Conservation (phyloP, 148 eudicot species). For the Limonium bicolor region DNA sequence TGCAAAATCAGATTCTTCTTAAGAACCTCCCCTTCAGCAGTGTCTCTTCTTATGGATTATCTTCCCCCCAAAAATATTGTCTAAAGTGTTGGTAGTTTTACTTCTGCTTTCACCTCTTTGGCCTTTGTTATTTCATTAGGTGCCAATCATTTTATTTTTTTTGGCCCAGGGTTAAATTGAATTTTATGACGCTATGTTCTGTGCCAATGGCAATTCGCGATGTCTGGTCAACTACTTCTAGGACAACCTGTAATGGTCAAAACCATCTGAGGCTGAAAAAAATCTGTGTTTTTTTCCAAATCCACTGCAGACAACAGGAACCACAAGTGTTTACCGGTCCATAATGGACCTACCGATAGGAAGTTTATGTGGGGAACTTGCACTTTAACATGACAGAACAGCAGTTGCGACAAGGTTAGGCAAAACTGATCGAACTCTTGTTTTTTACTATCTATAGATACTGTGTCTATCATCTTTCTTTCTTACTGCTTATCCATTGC, state of each 20-base stretch:
- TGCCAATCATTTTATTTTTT: no score
- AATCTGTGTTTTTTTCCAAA: constrained; percentile 96
- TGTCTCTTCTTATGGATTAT: constrained; percentile 25
- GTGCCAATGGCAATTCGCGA: constrained; percentile 98
- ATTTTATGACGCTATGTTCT: constrained; percentile 82
- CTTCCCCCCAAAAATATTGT: constrained; percentile 16
- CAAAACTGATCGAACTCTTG: not conserved
- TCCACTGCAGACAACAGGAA: constrained; percentile 55
- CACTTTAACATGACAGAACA: constrained; percentile 94
- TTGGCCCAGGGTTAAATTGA: constrained; percentile 96
- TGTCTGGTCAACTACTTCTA: constrained; percentile 76
- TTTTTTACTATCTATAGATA: not conserved
- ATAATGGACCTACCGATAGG: constrained; percentile 87
- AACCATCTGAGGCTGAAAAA: constrained; percentile 99
- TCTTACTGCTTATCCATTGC: not conserved
- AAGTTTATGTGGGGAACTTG: constrained; percentile 89
- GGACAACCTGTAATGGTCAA: constrained; percentile 99
- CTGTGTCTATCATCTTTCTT: not conserved
- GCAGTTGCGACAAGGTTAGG: constrained; percentile 70
- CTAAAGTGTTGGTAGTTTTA: constrained; percentile 25
- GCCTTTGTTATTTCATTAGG: no score
- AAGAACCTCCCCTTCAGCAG: constrained; percentile 31
- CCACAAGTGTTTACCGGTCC: constrained; percentile 66
- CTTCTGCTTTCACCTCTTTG: constrained; percentile 5
- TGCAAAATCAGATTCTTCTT: constrained; percentile 26